phyloP scores from a whole-genome alignment of 2,329 filamentous ascomycete species.

The Xylariaceae sp. region DNA sequence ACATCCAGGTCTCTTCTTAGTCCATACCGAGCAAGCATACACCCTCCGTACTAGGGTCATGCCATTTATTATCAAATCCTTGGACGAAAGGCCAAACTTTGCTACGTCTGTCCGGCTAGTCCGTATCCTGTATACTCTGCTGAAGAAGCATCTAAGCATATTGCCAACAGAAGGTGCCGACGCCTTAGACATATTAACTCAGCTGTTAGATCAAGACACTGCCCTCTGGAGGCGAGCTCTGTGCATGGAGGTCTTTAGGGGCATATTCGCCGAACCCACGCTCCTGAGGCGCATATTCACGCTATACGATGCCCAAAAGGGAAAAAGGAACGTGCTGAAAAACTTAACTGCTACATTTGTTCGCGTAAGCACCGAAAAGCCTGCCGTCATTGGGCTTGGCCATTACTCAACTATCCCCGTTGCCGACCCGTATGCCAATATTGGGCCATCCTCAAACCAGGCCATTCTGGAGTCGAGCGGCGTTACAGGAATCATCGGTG shows the following conservation, averaged over 20 bases:
- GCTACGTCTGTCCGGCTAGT: constrained; percentile 76
- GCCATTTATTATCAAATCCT: constrained; percentile 72
- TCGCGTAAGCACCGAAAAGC: constrained; percentile 87
- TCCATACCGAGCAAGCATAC: constrained; percentile 75
- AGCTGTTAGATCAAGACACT: constrained; percentile 83
- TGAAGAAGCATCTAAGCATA: constrained; percentile 72
- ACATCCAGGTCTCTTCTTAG: constrained; percentile 73
- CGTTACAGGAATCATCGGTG: constrained; percentile 80
- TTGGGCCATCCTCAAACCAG: constrained; percentile 65
- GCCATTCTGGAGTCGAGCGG: constrained; percentile 86
- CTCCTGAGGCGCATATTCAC: constrained; percentile 76
- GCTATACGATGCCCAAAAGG: constrained; percentile 70
- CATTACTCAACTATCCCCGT: constrained; percentile 82
- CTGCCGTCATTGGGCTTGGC: constrained; percentile 79
- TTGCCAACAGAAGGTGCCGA: constrained; percentile 78
- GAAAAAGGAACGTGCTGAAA: constrained; percentile 71
- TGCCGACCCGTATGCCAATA: constrained; percentile 51
- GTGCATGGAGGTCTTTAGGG: constrained; percentile 86
- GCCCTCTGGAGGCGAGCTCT: constrained; percentile 81
- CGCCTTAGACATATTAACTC: constrained; percentile 74
- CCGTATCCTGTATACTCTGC: constrained; percentile 75
- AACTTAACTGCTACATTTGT: constrained; percentile 85
- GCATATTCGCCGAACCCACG: constrained; percentile 75
- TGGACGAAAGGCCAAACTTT: constrained; percentile 77
- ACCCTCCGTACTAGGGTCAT: constrained; percentile 74